Percentiles rank a stretch among this genome's conserved stretches.
Evolutionary conservation across 768 basidiomycete species (phyloP).

Genomic region (Royoungia palumana): DNA sequence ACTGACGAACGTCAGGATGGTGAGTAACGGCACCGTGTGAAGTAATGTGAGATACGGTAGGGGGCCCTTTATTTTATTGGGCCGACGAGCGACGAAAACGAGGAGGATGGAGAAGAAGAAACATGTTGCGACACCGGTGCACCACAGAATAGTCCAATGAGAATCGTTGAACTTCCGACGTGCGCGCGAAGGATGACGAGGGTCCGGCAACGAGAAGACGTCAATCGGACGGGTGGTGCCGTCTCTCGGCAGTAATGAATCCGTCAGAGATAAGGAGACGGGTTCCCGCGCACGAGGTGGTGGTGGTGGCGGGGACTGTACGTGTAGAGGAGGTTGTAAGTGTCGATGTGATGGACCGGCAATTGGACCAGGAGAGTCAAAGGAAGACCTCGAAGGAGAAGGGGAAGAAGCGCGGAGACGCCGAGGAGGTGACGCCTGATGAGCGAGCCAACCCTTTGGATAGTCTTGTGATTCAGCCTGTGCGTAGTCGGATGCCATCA

Average conservation of each 20-base stretch:
- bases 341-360: conserved; percentile 28
- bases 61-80: conserved; percentile 27
- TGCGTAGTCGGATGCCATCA: conserved; percentile 35
- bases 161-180: conserved; percentile 75
- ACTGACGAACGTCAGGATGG: conserved; percentile 66
- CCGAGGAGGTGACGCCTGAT: conserved; percentile 62
- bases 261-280: conserved; percentile 67
- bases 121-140: conserved; percentile 54
- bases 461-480: conserved; percentile 40
- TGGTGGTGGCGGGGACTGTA: conserved; percentile 36
- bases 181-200: conserved; percentile 57
- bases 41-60: conserved; percentile 67
- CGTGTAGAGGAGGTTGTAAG: conserved; percentile 32
- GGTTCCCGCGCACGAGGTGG: conserved; percentile 44
- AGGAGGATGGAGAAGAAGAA: conserved; percentile 62
- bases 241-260: conserved; percentile 75
- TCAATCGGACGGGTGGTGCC: conserved; percentile 60
- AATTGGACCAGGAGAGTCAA: conserved; percentile 35
- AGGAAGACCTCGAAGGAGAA: conserved; percentile 32
- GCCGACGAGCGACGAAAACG: conserved; percentile 54
- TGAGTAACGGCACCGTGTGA: conserved; percentile 74
- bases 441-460: conserved; percentile 66
- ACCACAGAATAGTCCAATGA: conserved; percentile 68
- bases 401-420: conserved; percentile 42
- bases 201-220: conserved; percentile 76